These are phyloP conservation scores for Sarcomyxa edulis DNA, from an alignment of 768 basidiomycete genomes.

Conservation along the genomic window DNA sequence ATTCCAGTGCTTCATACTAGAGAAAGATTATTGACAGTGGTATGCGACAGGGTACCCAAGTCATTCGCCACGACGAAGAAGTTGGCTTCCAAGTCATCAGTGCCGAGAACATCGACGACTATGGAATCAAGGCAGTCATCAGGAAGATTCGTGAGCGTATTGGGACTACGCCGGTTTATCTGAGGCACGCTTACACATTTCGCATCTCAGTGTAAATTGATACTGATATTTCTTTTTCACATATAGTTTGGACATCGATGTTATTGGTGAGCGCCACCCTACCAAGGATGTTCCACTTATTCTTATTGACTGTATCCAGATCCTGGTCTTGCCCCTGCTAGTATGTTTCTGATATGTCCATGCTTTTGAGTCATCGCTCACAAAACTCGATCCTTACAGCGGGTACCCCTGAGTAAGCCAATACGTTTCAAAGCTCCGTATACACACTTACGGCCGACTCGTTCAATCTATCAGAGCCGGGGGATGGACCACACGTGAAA, in stretches of 20 bases:
- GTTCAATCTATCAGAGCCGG: no score
- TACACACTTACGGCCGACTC: slow-evolving; percentile 50
- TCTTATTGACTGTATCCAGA: slow-evolving; percentile 25
- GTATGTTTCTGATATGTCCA: slow-evolving; percentile 26
- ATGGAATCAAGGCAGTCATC: slow-evolving; percentile 50
- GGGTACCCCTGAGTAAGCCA: slow-evolving; percentile 14
- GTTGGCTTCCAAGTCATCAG: slow-evolving; percentile 58
- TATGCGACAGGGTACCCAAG: slow-evolving; percentile 29
- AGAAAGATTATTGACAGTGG: neutral
- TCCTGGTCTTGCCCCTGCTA: slow-evolving; percentile 58
- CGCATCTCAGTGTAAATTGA: neutral
- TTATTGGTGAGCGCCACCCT: slow-evolving; percentile 34
- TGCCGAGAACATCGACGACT: slow-evolving; percentile 60
- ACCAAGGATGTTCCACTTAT: neutral
- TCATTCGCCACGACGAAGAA: slow-evolving; percentile 44
- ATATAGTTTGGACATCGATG: slow-evolving; percentile 55
- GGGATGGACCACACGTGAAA: slow-evolving; percentile 62
- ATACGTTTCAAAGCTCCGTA: neutral
- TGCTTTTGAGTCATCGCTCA: slow-evolving; percentile 1
- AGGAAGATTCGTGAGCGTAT: slow-evolving; percentile 51
- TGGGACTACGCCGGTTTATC: slow-evolving; percentile 54
- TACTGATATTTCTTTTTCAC: neutral
- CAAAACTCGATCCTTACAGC: slow-evolving; percentile 5
- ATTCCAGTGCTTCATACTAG: neutral
- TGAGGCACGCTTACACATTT: slow-evolving; percentile 32